These are phyloP conservation scores for Chaetomiaceae sp. DNA, from an alignment of 2,329 filamentous ascomycete genomes.

Conservation along the genomic window DNA sequence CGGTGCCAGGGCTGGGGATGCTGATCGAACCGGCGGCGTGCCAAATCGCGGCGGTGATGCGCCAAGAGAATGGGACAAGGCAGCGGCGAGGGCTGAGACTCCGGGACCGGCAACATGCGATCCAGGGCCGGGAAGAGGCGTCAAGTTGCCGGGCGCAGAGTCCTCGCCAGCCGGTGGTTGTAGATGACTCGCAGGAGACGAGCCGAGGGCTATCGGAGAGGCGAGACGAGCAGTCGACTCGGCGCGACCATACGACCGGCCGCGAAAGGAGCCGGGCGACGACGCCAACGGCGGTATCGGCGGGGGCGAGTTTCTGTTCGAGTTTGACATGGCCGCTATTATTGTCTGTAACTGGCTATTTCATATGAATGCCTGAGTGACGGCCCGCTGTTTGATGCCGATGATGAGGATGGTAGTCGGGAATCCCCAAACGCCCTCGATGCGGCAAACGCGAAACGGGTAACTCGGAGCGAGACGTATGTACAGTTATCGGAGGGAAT, in stretches of 20 bases:
- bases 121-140: conserved; percentile 61
- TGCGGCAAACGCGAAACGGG: not conserved
- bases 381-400: conserved; percentile 7
- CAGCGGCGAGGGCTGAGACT: conserved; percentile 81
- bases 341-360: conserved; percentile 12
- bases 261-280: conserved; percentile 43
- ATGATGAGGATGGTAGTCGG: not conserved
- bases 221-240: conserved; percentile 58
- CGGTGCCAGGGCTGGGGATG: conserved; percentile 52
- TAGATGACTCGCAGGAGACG: conserved; percentile 26
- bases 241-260: conserved; percentile 50
- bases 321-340: conserved; percentile 26
- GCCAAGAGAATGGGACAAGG: conserved; percentile 70
- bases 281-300: conserved; percentile 39
- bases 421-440: not conserved
- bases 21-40: conserved; percentile 55
- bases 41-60: conserved; percentile 66
- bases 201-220: conserved; percentile 46
- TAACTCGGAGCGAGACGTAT: too few species aligned
- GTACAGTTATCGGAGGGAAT: too few species aligned
- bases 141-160: conserved; percentile 42
- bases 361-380: too few species aligned
- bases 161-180: conserved; percentile 36
- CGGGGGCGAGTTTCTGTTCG: conserved; percentile 27
- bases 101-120: conserved; percentile 69